A percentile compares a stretch with the other conserved stretches of the same genome.
Conservation (phyloP, 257 asterid species). For the Phtheirospermum japonicum region DNA sequence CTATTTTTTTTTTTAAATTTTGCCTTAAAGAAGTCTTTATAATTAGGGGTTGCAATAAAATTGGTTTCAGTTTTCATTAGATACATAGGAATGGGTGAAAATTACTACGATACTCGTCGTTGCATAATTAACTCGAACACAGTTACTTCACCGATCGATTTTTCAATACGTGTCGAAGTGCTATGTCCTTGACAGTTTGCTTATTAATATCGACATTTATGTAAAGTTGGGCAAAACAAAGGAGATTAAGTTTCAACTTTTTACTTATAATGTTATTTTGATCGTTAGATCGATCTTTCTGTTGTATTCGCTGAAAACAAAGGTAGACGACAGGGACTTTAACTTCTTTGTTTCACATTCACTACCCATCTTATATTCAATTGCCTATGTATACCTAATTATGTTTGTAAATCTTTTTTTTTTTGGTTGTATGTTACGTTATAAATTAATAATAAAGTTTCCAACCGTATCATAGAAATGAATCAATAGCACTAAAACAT, state of each 20-base stretch:
- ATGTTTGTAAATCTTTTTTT: not conserved
- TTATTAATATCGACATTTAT: conserved; percentile 12
- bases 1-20: not conserved
- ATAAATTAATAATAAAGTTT: not conserved
- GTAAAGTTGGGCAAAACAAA: not conserved
- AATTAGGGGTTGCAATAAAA: not conserved
- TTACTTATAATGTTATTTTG: not conserved
- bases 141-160: not conserved
- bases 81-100: not conserved
- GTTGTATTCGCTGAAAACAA: not conserved
- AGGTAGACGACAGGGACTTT: not conserved
- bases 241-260: not conserved
- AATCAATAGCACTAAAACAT: not conserved
- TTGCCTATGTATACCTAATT: not conserved
- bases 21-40: conserved; percentile 1
- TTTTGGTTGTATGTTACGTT: conserved; percentile 12
- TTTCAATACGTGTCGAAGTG: not conserved
- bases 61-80: not conserved
- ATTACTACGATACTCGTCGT: not conserved
- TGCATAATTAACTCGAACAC: conserved; percentile 1
- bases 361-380: not conserved
- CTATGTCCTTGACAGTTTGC: conserved; percentile 8
- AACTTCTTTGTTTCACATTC: not conserved
- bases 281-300: not conserved
- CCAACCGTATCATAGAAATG: not conserved